Conservation (phyloP, 805 yeast species). For the Yamadazyma takamatsuzukensis region DNA sequence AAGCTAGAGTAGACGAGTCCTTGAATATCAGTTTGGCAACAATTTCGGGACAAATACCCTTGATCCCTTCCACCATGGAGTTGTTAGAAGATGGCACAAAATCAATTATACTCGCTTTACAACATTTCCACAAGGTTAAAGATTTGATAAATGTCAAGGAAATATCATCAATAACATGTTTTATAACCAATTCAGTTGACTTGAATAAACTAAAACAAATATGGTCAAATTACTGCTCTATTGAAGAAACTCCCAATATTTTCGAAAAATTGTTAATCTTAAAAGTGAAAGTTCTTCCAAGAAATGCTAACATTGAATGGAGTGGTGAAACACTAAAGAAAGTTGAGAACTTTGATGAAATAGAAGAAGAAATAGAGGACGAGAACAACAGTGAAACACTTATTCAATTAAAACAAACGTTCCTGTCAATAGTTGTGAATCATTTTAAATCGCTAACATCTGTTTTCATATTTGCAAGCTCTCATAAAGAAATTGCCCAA, state of each 20-base stretch:
- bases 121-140: constrained; percentile 67
- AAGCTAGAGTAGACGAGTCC: constrained; percentile 52
- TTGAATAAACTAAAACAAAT: constrained; percentile 29
- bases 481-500: constrained; percentile 6
- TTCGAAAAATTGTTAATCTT: constrained; percentile 44
- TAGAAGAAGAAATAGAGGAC: constrained; percentile 30
- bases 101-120: constrained; percentile 52
- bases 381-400: not conserved
- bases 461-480: constrained; percentile 13
- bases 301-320: constrained; percentile 69
- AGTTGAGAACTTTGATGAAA: constrained; percentile 38
- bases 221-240: constrained; percentile 44
- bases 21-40: constrained; percentile 45
- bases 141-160: constrained; percentile 45
- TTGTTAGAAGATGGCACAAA: constrained; percentile 23
- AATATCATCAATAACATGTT: constrained; percentile 53
- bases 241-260: constrained; percentile 15
- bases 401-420: not conserved
- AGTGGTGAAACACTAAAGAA: constrained; percentile 52
- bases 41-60: constrained; percentile 89
- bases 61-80: constrained; percentile 69
- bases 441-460: not conserved
- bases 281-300: constrained; percentile 57
- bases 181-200: constrained; percentile 35
- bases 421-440: constrained; percentile 1